Evolutionary conservation across 768 basidiomycete genomes (phyloP).

Genomic region (Panus rudis): DNA sequence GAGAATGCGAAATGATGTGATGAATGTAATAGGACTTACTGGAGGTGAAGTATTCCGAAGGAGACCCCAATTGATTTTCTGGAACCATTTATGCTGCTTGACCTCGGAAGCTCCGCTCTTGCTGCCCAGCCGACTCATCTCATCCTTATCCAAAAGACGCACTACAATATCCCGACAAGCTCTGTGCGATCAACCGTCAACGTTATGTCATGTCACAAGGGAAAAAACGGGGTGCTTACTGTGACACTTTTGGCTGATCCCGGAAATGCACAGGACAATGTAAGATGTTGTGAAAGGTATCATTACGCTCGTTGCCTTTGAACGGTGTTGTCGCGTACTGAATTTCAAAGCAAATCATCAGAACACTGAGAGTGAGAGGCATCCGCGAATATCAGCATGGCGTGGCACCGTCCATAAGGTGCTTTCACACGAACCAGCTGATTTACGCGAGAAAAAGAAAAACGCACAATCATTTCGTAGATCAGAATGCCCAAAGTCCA

Average conservation of each 20-base stretch:
- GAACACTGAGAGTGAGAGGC: conserved; percentile 6
- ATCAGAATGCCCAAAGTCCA: conserved; percentile 98
- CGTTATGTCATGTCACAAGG: conserved; percentile 5
- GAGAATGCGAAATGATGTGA: not conserved
- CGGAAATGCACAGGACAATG: conserved; percentile 80
- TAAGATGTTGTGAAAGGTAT: conserved; percentile 95
- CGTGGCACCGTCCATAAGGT: not conserved
- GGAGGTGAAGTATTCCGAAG: conserved; percentile 89
- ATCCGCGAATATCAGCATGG: too few relatives aligned
- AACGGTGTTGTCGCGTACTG: conserved; percentile 98
- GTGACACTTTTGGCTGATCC: conserved; percentile 73
- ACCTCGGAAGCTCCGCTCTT: conserved; percentile 96
- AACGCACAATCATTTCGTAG: conserved; percentile 96
- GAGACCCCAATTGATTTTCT: conserved; percentile 93
- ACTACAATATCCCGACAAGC: conserved; percentile 83
- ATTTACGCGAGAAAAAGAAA: not conserved
- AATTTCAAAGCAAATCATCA: conserved; percentile 15
- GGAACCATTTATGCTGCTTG: conserved; percentile 98
- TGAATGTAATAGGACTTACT: conserved; percentile 45
- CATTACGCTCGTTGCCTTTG: conserved; percentile 91
- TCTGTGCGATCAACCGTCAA: conserved; percentile 32
- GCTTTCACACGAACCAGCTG: not conserved
- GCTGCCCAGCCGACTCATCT: conserved; percentile 81
- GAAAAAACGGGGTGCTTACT: conserved; percentile 36
- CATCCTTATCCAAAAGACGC: conserved; percentile 88